Base-by-base conservation (phyloP, 371 early-diverging fungal genomes). In the Mucor saturninus region DNA sequence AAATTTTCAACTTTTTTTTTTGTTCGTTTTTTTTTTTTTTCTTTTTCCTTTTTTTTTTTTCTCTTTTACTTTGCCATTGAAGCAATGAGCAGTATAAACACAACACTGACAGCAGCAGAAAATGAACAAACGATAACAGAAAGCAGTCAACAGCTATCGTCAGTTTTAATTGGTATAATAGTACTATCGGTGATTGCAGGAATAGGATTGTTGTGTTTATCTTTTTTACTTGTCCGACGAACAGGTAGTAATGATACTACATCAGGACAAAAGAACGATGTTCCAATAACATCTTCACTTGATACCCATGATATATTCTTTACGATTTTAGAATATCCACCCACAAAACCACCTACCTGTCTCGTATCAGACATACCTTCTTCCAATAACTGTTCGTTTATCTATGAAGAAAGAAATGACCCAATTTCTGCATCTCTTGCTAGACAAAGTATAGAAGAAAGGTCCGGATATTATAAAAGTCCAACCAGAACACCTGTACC, bases 361-460 rank as follows among this genome's bases (percentile, higher is more conserved):
- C 35, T 35, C 8, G 10, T 50, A 30, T 30, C 28, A 61, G 43
- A 35, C 8, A 15, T 43, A 35, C 46, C 54, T 6, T 15, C 54
- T 10, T 29, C 28, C 4, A 35, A 56, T 32, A 32, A 30, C 42
- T 30, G 14, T 37, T 32, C 9, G 4, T 30, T 26, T 30, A 15
- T 35, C 30, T 31, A 26, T 9, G 51, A 60, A 52, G 21, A 66
- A 13, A 50, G 28, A 30, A 14, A 45, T 15, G 71, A 74, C 54
- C 71, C 67, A 26, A 64, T 73, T 6, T 67, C 67, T 26, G 37
- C 28, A 21, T 74, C 74, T n/a, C 62, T 74, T 32, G 71, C 60
- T 30, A 46, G 70, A 51, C 74, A 74, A 55, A 63, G 67, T 35
- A 58, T 69, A 40, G 63, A 65, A n/a, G 71, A 65, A 57, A 49